Base-by-base conservation (phyloP, 169 alveolate species). In the Plasmodium malariae region DNA sequence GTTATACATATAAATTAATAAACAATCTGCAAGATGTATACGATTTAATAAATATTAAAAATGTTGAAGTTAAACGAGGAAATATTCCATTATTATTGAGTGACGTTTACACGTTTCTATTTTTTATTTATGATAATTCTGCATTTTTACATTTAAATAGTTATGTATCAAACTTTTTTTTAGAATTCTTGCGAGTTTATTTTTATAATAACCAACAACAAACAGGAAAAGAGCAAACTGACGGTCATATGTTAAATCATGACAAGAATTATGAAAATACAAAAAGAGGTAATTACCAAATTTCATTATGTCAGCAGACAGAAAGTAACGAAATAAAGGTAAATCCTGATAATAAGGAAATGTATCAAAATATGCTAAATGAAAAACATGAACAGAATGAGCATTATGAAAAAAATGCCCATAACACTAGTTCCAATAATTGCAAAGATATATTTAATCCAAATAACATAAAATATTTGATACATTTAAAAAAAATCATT, bases 41-140 rank as follows among this genome's bases (percentile, higher is more conserved):
- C 62, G 40, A 80, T 67, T 67, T 80, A 80, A 65, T 80, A 48
- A 36, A 65, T 43, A 59, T 80, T 32, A 67, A 67, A 36, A 80
- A 80, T 24, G 51, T 80, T 55, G 48, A 59, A 67, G 32, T 80
- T 80, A 45, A 80, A 65, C 48, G 67, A 55, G 59, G 49, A 24
- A 80, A 26, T n/a, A 57, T 37, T 3, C 70, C 32, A 57, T 32
- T 80, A 43, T 59, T 68, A 19, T 54, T 80, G 26, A 51, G 90
- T 48, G 90, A 80, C 57, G 3, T 80, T 1, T 80, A 67, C 40
- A 80, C 83, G 19, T 80, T 43, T 6, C 19, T 80, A 43, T 80
- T 80, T 67, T 80, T 80, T 68, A 80, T 80, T 49, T 80, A 80
- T 71, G 90, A 80, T 30, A 80, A 80, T 36, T 80, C 90, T 6